phyloP scores from a whole-genome alignment of 768 basidiomycete genomes.

The Hydnomerulius pinastri region DNA sequence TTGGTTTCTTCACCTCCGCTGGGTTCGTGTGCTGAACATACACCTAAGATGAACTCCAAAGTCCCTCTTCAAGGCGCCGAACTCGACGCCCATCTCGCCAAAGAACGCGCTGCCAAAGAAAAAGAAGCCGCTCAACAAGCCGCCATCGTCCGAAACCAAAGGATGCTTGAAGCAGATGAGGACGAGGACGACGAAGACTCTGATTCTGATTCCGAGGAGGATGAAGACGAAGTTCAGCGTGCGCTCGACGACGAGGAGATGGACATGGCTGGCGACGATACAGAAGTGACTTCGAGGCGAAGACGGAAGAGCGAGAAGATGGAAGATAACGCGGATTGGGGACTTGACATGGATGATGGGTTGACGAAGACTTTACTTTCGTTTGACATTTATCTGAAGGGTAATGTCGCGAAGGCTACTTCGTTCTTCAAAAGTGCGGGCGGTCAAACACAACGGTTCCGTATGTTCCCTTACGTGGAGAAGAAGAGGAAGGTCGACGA shows the following conservation, averaged over 20 bases:
- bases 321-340: conserved; percentile 64
- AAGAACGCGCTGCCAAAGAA: conserved; percentile 76
- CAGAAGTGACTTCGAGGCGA: conserved; percentile 24
- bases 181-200: conserved; percentile 76
- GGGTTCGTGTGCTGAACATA: conserved; percentile 6
- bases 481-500: conserved; percentile 90
- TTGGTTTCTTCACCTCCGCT: neutral
- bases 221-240: conserved; percentile 55
- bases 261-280: conserved; percentile 42
- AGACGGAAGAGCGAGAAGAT: conserved; percentile 50
- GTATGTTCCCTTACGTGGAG: conserved; percentile 98
- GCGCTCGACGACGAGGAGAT: conserved; percentile 52
- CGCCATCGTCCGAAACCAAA: conserved; percentile 76
- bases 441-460: conserved; percentile 74
- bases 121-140: conserved; percentile 87
- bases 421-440: conserved; percentile 85
- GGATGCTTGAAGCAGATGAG: conserved; percentile 93
- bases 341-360: conserved; percentile 74
- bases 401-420: conserved; percentile 85
- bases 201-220: conserved; percentile 64
- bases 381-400: conserved; percentile 96
- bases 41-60: conserved; percentile 77
- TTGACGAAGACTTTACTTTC: conserved; percentile 74
- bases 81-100: conserved; percentile 76
- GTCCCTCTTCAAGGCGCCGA: conserved; percentile 88